Base-by-base conservation (phyloP, 441 rosid species). In the Populus tomentosa region DNA sequence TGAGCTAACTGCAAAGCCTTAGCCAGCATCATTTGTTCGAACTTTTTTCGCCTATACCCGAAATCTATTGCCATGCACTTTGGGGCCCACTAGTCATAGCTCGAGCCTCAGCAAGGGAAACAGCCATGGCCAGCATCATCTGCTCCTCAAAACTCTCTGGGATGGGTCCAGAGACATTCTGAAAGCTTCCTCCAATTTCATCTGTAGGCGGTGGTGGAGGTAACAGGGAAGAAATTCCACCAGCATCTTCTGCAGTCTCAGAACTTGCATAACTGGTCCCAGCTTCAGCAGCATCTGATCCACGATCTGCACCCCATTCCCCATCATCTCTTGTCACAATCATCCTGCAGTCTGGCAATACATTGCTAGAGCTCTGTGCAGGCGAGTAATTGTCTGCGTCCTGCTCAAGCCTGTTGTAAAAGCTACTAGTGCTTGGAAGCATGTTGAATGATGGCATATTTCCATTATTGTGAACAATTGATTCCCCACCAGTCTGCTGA, bases 111-210 rank as follows among this genome's bases (percentile, higher is more conserved):
- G 97, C 97, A 56, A 95, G 86, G 85, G 98, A 92, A 67, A 91
- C 92, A 42, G 99, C 95, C 98, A 91, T 89, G 40, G 98, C 98
- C 74, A 95, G 79, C 97, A 94, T 94, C 97, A 94, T 94, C 84
- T 95, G 97, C 76, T 95, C 99, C 86, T 95, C 99, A 69, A 84
- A 95, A 85, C 86, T 94, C 86, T 91, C 97, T 3, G 98, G 97
- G 72, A 92, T 83, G 13, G 90, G 84, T 28, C 79, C 84, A 7
- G 90, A 83, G 64, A 84, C 71, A 78, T 73, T 84, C 61, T 83
- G 88, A 69, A 88, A 88, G 80, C 78, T 71, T 10, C 69, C 79
- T 26, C 77, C 83, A 7, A 74, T 76, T 65, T 79, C 88, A 75
- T 86, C 86, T 59, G 85, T 71, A 18, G 78, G 79, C 1, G 77